These are phyloP conservation scores for Talaromyces sp. DNA, from an alignment of 2,329 filamentous ascomycete species.

Conservation along the genomic window DNA sequence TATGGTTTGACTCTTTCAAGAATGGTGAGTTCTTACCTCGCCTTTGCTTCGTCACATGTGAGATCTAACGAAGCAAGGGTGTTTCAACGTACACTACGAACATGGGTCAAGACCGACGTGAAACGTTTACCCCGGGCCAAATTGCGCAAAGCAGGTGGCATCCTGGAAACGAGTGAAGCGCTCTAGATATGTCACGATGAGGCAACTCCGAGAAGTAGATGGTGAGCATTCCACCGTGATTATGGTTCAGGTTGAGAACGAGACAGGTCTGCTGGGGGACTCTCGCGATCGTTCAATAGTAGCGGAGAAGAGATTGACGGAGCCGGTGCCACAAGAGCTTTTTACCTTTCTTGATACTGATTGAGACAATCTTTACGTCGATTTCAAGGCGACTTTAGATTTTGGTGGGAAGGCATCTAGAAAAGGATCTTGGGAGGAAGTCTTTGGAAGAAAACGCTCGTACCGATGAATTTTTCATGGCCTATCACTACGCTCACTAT, in stretches of 20 bases:
- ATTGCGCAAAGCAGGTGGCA: neutral
- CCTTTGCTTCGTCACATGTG: neutral
- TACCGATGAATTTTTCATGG: neutral
- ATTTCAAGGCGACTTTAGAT: neutral
- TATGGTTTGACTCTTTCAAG: neutral
- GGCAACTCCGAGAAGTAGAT: neutral
- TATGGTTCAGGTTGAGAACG: conserved; percentile 59
- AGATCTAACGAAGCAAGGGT: neutral
- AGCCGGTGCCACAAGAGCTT: neutral
- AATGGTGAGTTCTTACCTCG: neutral
- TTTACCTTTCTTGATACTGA: neutral
- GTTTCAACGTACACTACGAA: neutral
- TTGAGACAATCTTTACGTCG: neutral
- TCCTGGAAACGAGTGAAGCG: neutral
- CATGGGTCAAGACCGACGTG: neutral
- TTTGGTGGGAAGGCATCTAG: neutral
- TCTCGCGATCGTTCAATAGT: conserved; percentile 46
- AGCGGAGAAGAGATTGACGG: conserved; percentile 25
- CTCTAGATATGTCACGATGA: neutral
- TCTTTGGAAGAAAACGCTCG: neutral
- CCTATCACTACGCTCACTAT: neutral
- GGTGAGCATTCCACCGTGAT: conserved; percentile 47
- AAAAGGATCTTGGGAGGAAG: neutral
- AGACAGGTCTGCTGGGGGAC: conserved; percentile 52
- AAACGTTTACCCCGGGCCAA: neutral